Percentiles rank a stretch among this genome's conserved stretches.
Conservation (phyloP, 1,284 basidiomycete species). For the Ceraceosorus guamensis region DNA sequence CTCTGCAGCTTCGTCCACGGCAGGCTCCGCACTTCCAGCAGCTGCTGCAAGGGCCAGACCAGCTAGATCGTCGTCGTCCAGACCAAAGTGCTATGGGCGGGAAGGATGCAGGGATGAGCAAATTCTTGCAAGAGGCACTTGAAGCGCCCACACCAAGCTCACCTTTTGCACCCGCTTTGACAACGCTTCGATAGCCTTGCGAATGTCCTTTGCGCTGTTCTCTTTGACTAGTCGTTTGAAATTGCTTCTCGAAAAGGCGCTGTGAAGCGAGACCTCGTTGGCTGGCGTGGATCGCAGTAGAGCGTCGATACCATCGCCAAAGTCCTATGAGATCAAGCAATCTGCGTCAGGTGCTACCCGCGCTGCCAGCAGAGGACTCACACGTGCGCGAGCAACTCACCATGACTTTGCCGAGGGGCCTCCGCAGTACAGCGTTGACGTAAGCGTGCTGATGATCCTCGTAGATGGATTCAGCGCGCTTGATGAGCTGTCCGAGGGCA, state of each 20-base stretch:
- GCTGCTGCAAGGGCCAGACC: background rate
- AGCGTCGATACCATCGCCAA: slow-evolving; percentile 83
- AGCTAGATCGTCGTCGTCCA: slow-evolving; percentile 1
- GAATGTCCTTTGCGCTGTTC: slow-evolving; percentile 75
- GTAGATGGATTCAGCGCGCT: slow-evolving; percentile 72
- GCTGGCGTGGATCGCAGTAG: slow-evolving; percentile 73
- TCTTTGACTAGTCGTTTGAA: slow-evolving; percentile 82
- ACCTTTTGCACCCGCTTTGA: slow-evolving; percentile 82
- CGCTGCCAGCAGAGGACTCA: too few species aligned
- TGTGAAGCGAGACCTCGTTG: slow-evolving; percentile 69
- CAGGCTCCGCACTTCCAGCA: background rate
- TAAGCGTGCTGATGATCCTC: slow-evolving; percentile 79
- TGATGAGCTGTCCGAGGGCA: slow-evolving; percentile 60
- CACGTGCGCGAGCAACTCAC: slow-evolving; percentile 53
- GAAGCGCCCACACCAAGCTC: too few species aligned
- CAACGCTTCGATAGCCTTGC: slow-evolving; percentile 71
- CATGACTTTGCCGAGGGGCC: slow-evolving; percentile 79
- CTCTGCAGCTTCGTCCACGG: slow-evolving; percentile 15
- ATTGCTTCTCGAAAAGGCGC: slow-evolving; percentile 66
- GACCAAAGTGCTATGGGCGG: background rate
- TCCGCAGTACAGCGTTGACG: slow-evolving; percentile 74
- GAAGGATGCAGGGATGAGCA: slow-evolving; percentile 50
- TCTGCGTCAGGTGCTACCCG: background rate
- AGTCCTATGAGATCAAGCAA: slow-evolving; percentile 60
- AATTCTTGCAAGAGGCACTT: slow-evolving; percentile 61